Percentiles rank a stretch among this genome's conserved stretches.
Evolutionary conservation across 106 monocot species (phyloP).

Genomic region (Hemerocallis citrina): DNA sequence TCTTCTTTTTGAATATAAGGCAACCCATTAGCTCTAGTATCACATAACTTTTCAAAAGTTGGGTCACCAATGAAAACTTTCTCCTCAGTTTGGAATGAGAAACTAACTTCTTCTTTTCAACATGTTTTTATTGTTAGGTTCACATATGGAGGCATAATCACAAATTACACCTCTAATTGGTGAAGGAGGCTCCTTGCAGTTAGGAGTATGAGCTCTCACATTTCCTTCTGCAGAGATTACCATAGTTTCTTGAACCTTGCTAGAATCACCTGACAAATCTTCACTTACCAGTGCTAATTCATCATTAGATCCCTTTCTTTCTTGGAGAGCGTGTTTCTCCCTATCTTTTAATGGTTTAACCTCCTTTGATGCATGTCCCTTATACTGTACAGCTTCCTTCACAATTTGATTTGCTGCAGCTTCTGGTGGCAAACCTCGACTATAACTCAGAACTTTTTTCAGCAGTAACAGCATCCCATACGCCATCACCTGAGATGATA

Average conservation of each 20-base stretch:
- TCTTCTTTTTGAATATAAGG: too few species aligned
- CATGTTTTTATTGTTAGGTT: neutral
- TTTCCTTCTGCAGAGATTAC: neutral
- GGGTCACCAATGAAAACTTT: slow-evolving; percentile 1
- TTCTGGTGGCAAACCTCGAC: too few species aligned
- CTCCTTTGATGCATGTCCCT: neutral
- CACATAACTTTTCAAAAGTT: neutral
- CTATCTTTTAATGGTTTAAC: neutral
- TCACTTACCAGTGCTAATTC: neutral
- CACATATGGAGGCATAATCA: neutral
- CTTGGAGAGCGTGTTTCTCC: neutral
- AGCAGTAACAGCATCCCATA: too few species aligned
- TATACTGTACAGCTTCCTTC: too few species aligned
- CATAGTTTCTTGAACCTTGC: neutral
- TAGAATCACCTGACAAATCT: neutral
- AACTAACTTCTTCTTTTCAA: slow-evolving; percentile 10
- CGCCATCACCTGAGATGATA: too few species aligned
- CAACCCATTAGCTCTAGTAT: neutral
- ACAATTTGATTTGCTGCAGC: too few species aligned
- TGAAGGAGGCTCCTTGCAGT: slow-evolving; percentile 19
- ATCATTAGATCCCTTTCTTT: neutral
- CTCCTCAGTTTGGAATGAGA: slow-evolving; percentile 15
- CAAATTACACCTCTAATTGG: slow-evolving; percentile 32
- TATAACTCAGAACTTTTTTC: too few species aligned
- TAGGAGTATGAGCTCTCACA: neutral